Conservation (phyloP, 176 grass and related monocot species). For the barley (Hordeum vulgare) region DNA sequence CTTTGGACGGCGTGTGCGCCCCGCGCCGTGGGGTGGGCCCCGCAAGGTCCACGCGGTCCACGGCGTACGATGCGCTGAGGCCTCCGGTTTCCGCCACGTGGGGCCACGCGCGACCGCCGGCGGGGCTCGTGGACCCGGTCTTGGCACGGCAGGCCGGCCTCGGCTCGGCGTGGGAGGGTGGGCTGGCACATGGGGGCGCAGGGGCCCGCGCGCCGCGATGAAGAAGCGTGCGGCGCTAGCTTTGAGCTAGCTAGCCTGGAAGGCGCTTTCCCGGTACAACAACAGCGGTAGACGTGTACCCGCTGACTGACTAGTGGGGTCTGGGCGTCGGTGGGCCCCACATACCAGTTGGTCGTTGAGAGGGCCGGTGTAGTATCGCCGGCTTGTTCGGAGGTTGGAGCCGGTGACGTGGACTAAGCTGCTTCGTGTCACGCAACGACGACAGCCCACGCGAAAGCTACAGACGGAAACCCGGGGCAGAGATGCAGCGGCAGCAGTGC, state of each 20-base stretch:
- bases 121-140: background rate
- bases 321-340: too few relatives aligned
- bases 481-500: background rate
- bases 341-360: background rate
- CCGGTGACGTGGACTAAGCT: background rate
- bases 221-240: background rate
- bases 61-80: background rate
- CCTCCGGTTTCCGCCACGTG: background rate
- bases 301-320: too few relatives aligned
- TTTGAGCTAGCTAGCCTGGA: conserved; percentile 4
- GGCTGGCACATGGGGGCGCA: background rate
- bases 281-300: accelerated
- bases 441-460: background rate
- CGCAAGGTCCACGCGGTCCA: conserved; percentile 2
- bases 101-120: background rate
- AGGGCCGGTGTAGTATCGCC: too few relatives aligned
- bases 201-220: background rate
- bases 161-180: background rate
- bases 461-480: background rate
- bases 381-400: background rate
- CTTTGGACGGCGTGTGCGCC: conserved; percentile 26
- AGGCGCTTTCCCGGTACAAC: background rate
- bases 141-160: background rate
- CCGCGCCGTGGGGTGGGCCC: background rate
- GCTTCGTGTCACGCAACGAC: background rate